A percentile compares a stretch with the other conserved stretches of the same genome.
phyloP scores from a whole-genome alignment of 495 filamentous ascomycete genomes.

The Podospora pseudoanserina region DNA sequence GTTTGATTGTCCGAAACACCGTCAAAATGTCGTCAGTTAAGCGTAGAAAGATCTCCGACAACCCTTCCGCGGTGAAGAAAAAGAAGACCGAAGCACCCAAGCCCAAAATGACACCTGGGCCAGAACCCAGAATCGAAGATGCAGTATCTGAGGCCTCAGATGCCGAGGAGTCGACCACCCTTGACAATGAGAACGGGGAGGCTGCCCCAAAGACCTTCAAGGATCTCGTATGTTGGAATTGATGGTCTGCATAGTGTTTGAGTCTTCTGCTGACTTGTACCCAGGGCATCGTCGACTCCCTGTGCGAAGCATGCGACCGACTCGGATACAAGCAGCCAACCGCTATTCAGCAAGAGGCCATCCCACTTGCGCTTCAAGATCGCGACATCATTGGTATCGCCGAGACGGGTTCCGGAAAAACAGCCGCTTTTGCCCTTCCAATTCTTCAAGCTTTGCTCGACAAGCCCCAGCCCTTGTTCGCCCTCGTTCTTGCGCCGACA shows the following conservation, averaged over 20 bases:
- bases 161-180: slow-evolving; percentile 20
- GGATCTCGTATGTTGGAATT: slow-evolving; percentile 51
- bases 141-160: slow-evolving; percentile 13
- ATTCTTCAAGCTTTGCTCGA: slow-evolving; percentile 86
- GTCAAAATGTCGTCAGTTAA: slow-evolving; percentile 20
- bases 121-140: slow-evolving; percentile 9
- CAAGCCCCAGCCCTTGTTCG: slow-evolving; percentile 71
- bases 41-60: slow-evolving; percentile 27
- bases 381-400: slow-evolving; percentile 90
- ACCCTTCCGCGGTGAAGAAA: slow-evolving; percentile 7
- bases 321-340: slow-evolving; percentile 83
- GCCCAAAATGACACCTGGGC: slow-evolving; percentile 1
- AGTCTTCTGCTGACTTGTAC: not conserved
- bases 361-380: slow-evolving; percentile 75
- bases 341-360: slow-evolving; percentile 69
- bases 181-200: slow-evolving; percentile 26
- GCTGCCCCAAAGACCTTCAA: slow-evolving; percentile 64
- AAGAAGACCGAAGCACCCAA: slow-evolving; percentile 10
- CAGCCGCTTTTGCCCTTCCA: slow-evolving; percentile 82
- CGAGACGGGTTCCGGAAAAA: slow-evolving; percentile 94
- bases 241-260: not conserved
- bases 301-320: slow-evolving; percentile 79
- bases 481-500: slow-evolving; percentile 83
- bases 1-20: not conserved
- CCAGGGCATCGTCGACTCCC: slow-evolving; percentile 72